These are phyloP conservation scores for Elsinoe perseae DNA, from an alignment of 2,329 filamentous ascomycete species.

Conservation along the genomic window DNA sequence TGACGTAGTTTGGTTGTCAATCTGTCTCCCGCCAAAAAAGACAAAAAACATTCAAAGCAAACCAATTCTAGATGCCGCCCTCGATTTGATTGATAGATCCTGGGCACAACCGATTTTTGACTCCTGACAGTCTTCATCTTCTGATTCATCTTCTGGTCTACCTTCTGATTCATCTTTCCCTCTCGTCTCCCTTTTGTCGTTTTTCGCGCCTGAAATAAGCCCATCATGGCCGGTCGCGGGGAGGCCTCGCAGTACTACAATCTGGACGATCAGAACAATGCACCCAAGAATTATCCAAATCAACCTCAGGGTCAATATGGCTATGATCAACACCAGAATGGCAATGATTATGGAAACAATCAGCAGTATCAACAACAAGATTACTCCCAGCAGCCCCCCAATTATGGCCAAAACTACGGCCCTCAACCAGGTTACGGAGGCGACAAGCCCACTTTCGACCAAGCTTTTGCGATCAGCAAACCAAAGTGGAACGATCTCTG, in stretches of 20 bases:
- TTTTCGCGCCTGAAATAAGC: too few relatives aligned
- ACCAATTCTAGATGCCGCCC: conserved; percentile 3
- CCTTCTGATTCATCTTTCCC: background rate
- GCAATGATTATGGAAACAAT: conserved; percentile 22
- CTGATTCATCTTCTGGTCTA: background rate
- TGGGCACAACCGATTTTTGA: background rate
- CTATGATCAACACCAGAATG: conserved; percentile 27
- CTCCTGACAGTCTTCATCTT: background rate
- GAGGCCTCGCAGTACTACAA: conserved; percentile 36
- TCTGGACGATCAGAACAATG: conserved; percentile 20
- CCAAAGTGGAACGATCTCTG: conserved; percentile 90
- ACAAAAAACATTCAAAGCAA: background rate
- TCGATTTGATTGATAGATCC: background rate
- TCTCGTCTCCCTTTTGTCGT: background rate
- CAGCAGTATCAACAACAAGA: conserved; percentile 20
- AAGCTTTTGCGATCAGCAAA: conserved; percentile 71
- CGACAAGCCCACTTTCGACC: conserved; percentile 56
- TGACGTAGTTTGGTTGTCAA: conserved; percentile 12
- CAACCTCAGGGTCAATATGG: conserved; percentile 24
- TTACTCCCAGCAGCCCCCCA: conserved; percentile 28
- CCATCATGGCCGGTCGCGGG: conserved; percentile 22
- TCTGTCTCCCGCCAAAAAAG: background rate
- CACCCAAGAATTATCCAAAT: conserved; percentile 17
- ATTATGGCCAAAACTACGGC: conserved; percentile 33
- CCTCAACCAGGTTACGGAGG: conserved; percentile 26